Conservation (phyloP, 441 rosid genomes). For the Mallotus japonicus region DNA sequence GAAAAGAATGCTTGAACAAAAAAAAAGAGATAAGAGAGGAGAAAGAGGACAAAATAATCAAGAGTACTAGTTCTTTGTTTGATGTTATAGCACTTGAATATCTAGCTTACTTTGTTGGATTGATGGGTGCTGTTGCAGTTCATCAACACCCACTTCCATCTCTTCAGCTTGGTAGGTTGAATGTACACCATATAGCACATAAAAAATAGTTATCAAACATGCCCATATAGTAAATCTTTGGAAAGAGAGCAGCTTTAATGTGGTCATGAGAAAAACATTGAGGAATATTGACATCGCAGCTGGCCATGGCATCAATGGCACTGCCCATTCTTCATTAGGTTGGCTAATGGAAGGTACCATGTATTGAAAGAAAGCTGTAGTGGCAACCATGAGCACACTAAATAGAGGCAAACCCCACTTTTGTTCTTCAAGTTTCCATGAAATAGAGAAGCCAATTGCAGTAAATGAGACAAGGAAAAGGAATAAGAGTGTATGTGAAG, state of each 20-base stretch:
- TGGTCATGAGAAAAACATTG: constrained; percentile 67
- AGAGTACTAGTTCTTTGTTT: neutral
- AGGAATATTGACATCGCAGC: constrained; percentile 71
- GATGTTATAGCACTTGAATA: constrained; percentile 37
- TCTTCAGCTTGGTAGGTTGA: constrained; percentile 80
- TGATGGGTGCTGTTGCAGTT: constrained; percentile 35
- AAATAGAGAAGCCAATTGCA: constrained; percentile 60
- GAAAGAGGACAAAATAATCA: neutral
- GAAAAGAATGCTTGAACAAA: neutral
- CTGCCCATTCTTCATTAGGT: constrained; percentile 52
- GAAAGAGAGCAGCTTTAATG: constrained; percentile 51
- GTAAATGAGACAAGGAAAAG: constrained; percentile 59
- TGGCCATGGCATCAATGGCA: constrained; percentile 95
- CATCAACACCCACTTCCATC: constrained; percentile 34
- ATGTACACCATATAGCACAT: constrained; percentile 82
- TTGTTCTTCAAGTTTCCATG: constrained; percentile 55
- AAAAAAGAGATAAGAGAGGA: neutral
- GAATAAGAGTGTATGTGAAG: constrained; percentile 54
- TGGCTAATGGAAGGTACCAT: constrained; percentile 25
- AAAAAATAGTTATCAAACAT: constrained; percentile 58
- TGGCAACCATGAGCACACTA: constrained; percentile 30
- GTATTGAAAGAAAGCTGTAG: constrained; percentile 47
- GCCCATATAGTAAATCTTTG: constrained; percentile 79
- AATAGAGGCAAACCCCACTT: constrained; percentile 56
- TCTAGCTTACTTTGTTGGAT: constrained; percentile 43